Evolutionary conservation across 1,284 basidiomycete species (phyloP), one percentile per base, ranked within the genome.

Genomic region (Wolfiporia cocos): DNA sequence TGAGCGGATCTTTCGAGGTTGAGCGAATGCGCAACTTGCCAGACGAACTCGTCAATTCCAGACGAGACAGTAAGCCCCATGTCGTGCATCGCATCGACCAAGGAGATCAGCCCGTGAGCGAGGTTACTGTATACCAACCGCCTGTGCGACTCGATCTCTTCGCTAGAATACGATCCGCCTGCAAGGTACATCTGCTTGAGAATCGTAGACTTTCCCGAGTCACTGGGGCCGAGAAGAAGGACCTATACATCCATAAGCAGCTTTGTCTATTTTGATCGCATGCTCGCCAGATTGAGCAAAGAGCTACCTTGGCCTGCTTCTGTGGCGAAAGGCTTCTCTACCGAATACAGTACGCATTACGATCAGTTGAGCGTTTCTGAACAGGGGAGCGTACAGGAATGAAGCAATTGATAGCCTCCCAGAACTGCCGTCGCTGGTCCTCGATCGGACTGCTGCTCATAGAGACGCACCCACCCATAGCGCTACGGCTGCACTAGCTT

Each of bases 101-200:
- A 71, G 44, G 80, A 79, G 39, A 80, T 78, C 68, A 98, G 78
- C 2, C 92, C 93, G 14, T 83, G 77, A 0, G 87, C 87, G 31
- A 98, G 69, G 65, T 98, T 98, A 56, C 85, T 81, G 61, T 95
- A 98, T 9, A 94, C 84, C 28, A 96, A 79, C 53, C 94, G 90
- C 2, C 92, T 83, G 53, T 79, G 89, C 20, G 68, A 75, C 61
- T 92, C 90, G 34, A 85, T 76, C 62, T 93, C 89, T 56, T 80
- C 37, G 0, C 82, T 77, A 64, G 92, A 92, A 0, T 84, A 81
- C 2, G 89, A 70, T 49, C 76, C 74, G 62, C 92, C 89, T 47
- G 92, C 92, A 33, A 92, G 68, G 21, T 89, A 82, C 89, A 92
- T 92, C 81, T 92, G 88, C 82, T 92, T 92, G 59, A 93, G 75